Base-by-base conservation (phyloP, 2,329 filamentous ascomycete species). In the Penicillium freii region DNA sequence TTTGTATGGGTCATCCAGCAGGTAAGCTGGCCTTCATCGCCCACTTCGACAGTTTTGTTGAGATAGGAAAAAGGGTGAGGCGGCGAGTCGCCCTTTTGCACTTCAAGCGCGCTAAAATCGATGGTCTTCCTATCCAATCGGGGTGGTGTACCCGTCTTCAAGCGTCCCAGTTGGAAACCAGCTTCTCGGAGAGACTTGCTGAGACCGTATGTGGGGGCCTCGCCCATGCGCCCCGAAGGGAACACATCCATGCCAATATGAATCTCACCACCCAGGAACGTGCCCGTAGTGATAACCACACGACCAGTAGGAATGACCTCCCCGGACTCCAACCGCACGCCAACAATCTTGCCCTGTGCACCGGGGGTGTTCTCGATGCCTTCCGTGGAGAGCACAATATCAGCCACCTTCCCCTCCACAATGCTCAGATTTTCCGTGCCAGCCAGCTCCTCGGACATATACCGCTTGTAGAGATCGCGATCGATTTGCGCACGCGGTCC, bases 401-500 rank as follows among this genome's bases (percentile, higher is more conserved):
- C 94, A 42, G 91, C 92, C 3, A 97, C 94, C 67, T 89, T 97
- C 7, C 89, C 93, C 64, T 91, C 84, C 48, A 97, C 79, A 46
- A 97, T 85, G 23, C 85, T 89, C 61, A 99, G 75, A 61, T 92
- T 92, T 38, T 86, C 82, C 63, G 96, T 97, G 4, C 80, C 77
- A 61, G 85, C 77, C 65, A 99, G 84, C 77, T 97, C 92, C 67
- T 91, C 89, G 59, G 84, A 85, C 94, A 99, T 97, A 71, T 96
- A 84, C 69, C 85, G 87, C 77, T 92, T 89, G 77, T 97, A 99
- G 39, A 99, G 78, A 59, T 84, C 84, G 59, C 94, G 86, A 75
- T 99, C 94, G 73, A 99, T 97, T 80, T 99, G 94, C 47, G 94
- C 94, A 53, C 94, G 84, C 0, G 94, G 94, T 11, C 94, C 94